These are phyloP conservation scores for Cystobasidium sp. DNA, from an alignment of 1,284 basidiomycete species.

Conservation along the genomic window DNA sequence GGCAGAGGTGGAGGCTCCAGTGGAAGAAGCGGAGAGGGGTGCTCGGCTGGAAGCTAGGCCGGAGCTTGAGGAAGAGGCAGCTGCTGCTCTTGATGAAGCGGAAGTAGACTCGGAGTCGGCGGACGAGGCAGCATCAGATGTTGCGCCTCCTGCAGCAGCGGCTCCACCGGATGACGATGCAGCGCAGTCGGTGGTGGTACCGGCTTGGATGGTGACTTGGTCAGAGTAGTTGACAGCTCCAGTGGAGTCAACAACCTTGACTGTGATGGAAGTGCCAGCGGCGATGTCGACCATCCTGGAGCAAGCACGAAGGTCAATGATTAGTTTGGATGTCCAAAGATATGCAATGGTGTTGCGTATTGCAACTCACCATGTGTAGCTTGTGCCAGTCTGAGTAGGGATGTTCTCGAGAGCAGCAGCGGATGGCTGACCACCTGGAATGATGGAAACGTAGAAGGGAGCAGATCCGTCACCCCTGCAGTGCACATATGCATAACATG, in stretches of 20 bases:
- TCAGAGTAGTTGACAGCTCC: slow-evolving; percentile 46
- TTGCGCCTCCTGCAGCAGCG: slow-evolving; percentile 7
- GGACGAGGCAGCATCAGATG: slow-evolving; percentile 9
- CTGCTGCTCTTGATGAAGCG: neutral
- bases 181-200: slow-evolving; percentile 32
- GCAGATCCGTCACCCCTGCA: slow-evolving; percentile 41
- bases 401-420: slow-evolving; percentile 31
- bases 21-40: neutral
- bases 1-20: neutral
- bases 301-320: slow-evolving; percentile 4
- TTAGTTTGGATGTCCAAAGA: neutral
- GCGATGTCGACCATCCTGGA: slow-evolving; percentile 55
- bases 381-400: neutral
- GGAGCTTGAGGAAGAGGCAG: slow-evolving; percentile 10
- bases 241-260: slow-evolving; percentile 53
- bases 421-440: slow-evolving; percentile 43
- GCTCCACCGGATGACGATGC: neutral
- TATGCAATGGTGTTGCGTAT: slow-evolving; percentile 20
- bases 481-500: neutral
- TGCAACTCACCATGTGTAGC: slow-evolving; percentile 27
- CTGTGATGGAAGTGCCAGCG: slow-evolving; percentile 54
- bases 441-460: slow-evolving; percentile 47
- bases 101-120: slow-evolving; percentile 1
- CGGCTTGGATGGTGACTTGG: slow-evolving; percentile 33
- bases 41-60: neutral